Base-by-base conservation (phyloP, 176 grass and related monocot genomes). In the Cenchrus purpureus region DNA sequence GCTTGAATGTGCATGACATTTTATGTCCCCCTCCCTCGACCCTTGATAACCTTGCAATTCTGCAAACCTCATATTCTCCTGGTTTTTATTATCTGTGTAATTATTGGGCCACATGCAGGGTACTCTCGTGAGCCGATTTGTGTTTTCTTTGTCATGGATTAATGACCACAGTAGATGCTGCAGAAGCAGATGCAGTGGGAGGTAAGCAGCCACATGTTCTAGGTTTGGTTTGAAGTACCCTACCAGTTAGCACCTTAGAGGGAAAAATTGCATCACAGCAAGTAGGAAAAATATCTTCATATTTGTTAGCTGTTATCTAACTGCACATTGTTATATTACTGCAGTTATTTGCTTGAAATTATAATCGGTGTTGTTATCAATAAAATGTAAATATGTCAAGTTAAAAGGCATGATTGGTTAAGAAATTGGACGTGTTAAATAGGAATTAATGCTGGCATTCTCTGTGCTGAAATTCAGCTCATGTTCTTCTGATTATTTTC, bases 401-500 rank as follows among this genome's bases (percentile, higher is more conserved):
- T 79, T 34, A 59, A 51, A 85, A 62, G 55, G 68, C 44, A 60
- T 7, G 4, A 2, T 25, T 37, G 86, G 53, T 70, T 37, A 19
- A 45, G 68, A 46, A 68, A 54, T 76, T 55, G 61, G 45, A 54
- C 16, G 12, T 63, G 29, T 22, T 81, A 85, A 69, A 54, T 15
- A 44, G 12, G 28, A 58, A 68, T 17, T 63, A 17, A 34, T 64
- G 17, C 46, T 82, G 8, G 48, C 59, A 49, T 57, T 46, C 55
- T 54, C 80, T 74, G 19, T 46, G 14, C 60, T 79, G 51, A 83
- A 44, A 68, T 55, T 79, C 0, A 16, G 34, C 74, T 48, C 4
- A 55, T 45, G 31, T 79, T 12, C 43, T 90, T 75, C 58, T 68
- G 16, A 74, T 32, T 73, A 53, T 79, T 73, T 67, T 48, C 32